These are phyloP conservation scores for Diutina neorugosa DNA, from an alignment of 1,139 yeast genomes.

Conservation along the genomic window DNA sequence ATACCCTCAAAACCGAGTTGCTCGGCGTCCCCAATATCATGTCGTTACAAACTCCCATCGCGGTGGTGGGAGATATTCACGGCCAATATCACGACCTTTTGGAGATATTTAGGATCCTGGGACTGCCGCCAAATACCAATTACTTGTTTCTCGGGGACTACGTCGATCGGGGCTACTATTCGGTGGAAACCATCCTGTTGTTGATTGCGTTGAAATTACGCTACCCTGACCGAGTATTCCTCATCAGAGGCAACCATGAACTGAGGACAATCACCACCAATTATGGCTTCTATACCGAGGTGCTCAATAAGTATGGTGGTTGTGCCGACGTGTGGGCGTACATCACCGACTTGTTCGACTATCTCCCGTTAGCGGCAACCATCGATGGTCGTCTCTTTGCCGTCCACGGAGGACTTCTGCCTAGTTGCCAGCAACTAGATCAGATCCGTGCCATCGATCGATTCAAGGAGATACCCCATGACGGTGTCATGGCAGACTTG, in stretches of 20 bases:
- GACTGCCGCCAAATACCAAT: conserved; percentile 86
- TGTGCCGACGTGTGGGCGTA: conserved; percentile 9
- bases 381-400: conserved; percentile 7
- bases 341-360: conserved; percentile 11
- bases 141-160: conserved; percentile 85
- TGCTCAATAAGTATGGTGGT: conserved; percentile 9
- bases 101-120: conserved; percentile 85
- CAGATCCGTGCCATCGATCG: conserved; percentile 3
- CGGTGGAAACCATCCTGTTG: conserved; percentile 54
- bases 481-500: conserved; percentile 92
- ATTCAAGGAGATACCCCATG: conserved; percentile 38
- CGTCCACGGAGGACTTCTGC: conserved; percentile 3
- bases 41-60: conserved; percentile 72
- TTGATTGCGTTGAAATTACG: conserved; percentile 10
- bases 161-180: conserved; percentile 88
- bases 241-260: conserved; percentile 8
- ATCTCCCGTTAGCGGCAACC: conserved; percentile 10
- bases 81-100: conserved; percentile 93
- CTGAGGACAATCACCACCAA: conserved; percentile 11
- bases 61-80: conserved; percentile 97
- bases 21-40: conserved; percentile 56
- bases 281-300: conserved; percentile 11
- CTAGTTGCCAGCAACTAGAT: conserved; percentile 1
- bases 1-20: conserved; percentile 27
- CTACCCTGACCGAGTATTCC: conserved; percentile 9